Evolutionary conservation across 306 rosid species (phyloP).

Genomic region (Corylus avellana): DNA sequence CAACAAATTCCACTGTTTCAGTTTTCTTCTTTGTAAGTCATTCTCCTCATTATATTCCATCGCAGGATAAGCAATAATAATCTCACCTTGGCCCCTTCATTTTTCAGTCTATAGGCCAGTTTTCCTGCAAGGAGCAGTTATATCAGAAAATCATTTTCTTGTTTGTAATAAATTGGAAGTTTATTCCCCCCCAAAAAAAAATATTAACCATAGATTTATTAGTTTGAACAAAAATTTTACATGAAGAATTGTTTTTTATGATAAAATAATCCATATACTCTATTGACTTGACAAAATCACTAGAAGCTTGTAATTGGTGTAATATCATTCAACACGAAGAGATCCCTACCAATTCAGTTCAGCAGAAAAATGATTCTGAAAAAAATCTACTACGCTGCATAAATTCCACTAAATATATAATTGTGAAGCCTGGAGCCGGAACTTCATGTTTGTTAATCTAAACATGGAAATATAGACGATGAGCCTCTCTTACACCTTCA

Average conservation of each 20-base stretch:
- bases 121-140: conserved; percentile 67
- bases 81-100: conserved; percentile 88
- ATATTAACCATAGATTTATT: neutral
- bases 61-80: conserved; percentile 14
- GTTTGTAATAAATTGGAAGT: conserved; percentile 1
- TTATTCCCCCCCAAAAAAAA: neutral
- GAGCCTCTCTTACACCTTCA: neutral
- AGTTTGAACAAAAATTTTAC: too few relatives aligned
- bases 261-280: neutral
- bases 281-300: neutral
- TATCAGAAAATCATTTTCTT: conserved; percentile 32
- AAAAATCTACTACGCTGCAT: neutral
- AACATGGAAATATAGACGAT: neutral
- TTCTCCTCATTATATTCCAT: conserved; percentile 2
- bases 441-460: neutral
- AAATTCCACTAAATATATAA: neutral
- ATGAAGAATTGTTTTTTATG: too few relatives aligned
- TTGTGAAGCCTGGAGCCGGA: neutral
- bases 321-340: neutral
- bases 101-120: conserved; percentile 89
- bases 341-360: neutral
- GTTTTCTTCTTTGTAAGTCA: neutral
- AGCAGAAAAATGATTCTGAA: neutral
- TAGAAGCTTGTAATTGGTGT: neutral
- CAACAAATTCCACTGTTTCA: neutral